Evolutionary conservation across 1,284 basidiomycete genomes (phyloP).

Genomic region (Heterobasidion annosum): DNA sequence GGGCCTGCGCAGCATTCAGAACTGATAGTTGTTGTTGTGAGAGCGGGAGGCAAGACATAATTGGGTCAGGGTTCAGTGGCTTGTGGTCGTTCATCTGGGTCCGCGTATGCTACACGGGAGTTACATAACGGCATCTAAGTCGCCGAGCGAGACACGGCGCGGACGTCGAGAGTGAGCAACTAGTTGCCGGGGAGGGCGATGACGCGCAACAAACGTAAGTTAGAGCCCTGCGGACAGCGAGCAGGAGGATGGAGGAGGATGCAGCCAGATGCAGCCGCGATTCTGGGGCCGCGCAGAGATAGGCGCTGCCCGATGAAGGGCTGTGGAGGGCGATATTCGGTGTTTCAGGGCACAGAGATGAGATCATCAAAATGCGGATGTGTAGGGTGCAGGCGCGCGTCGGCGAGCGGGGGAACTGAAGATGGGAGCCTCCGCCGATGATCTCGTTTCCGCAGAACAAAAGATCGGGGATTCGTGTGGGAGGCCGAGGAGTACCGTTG

Average conservation of each 20-base stretch:
- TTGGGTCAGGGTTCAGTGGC: no score
- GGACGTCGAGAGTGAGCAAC: background rate
- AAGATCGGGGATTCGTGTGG: background rate
- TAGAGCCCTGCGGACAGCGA: background rate
- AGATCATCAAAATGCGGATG: background rate
- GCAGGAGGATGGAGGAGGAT: background rate
- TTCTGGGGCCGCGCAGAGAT: background rate
- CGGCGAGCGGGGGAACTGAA: background rate
- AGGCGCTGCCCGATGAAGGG: background rate
- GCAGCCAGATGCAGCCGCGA: background rate
- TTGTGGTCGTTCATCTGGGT: no score
- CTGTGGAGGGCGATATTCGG: background rate
- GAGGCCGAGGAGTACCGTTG: background rate
- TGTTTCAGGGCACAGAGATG: background rate
- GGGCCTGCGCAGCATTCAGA: no score
- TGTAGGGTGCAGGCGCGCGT: background rate
- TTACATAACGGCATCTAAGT: no score
- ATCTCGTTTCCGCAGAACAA: background rate
- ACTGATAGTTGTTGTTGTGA: no score
- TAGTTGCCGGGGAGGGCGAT: background rate
- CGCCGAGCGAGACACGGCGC: background rate
- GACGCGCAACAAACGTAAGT: background rate
- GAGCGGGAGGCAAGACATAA: no score
- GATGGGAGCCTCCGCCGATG: background rate
- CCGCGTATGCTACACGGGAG: no score